Base-by-base conservation (phyloP, 2,329 filamentous ascomycete genomes). In the Plenodomus lindquistii region DNA sequence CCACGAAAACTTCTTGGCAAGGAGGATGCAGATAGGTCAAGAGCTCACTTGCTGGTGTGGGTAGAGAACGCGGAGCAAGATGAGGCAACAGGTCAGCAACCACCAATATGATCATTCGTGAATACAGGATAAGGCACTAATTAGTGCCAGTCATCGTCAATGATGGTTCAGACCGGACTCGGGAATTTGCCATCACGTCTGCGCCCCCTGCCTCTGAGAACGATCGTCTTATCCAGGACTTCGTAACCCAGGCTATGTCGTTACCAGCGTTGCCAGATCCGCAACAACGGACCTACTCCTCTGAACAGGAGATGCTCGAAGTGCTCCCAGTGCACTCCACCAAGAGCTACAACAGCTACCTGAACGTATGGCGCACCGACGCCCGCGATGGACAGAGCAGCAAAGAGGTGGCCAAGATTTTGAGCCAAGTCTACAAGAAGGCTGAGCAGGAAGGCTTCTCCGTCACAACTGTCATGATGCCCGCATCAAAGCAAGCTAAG, bases 1-100 rank as follows among this genome's bases (percentile, higher is more conserved):
- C 65, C 63, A 46, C 72, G 72, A 54, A 63, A 66, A 37, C 63
- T 80, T 35, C 76, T 80, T 52, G 69, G 66, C 21, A 60, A 57
- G 40, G 59, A 68, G 6, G 41, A 62, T 34, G 43, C 46, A 46
- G 48, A 51, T 36, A 45, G 47, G 35, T 58, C 62, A 17, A 55
- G 60, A 34, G 59, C 65, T 37, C 62, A 69, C 47, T 44, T 72
- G 24, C 56, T 77, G 46, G 52, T 77, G 39, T 66, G 76, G 62
- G 55, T 77, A 21, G 75, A 77, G 24, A 73, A 71, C 44, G 66
- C 72, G 8, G 65, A 70, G 16, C 59, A 72, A 34, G 55, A 62
- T 27, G 54, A 60, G 38, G 54, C 59, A 35, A 55, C 65, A 60
- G 67, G 74, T 76, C 37, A 42, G 55, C 42, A 50, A 36, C 34